Evolutionary conservation across 1,284 basidiomycete genomes (phyloP).

Genomic region (Moesziomyces antarcticus): DNA sequence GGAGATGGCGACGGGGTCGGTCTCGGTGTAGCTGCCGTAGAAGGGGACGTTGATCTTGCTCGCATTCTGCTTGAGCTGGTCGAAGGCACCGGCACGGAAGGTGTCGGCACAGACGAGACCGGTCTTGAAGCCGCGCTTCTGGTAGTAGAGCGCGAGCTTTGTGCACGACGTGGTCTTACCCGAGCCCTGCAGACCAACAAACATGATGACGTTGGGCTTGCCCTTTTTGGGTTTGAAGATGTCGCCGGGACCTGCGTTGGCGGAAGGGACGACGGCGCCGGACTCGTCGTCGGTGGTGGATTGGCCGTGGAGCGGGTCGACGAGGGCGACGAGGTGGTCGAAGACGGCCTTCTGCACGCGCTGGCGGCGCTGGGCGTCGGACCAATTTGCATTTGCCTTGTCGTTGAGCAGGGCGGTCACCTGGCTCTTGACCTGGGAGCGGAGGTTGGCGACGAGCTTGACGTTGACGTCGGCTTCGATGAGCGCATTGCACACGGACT

Average conservation of each 20-base stretch:
- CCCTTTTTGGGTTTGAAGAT: conserved; percentile 97
- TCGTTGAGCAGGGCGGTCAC: conserved; percentile 72
- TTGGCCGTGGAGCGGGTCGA: conserved; percentile 74
- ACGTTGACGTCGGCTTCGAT: conserved; percentile 99
- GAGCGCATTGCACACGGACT: conserved; percentile 92
- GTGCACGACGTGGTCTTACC: conserved; percentile 96
- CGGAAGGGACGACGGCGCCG: conserved; percentile 20
- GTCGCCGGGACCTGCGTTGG: conserved; percentile 42
- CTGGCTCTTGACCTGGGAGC: conserved; percentile 81
- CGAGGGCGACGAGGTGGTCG: conserved; percentile 92
- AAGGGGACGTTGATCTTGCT: conserved; percentile 99
- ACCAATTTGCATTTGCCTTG: conserved; percentile 54
- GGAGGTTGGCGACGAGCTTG: conserved; percentile 86
- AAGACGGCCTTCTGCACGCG: conserved; percentile 76
- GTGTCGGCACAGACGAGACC: conserved; percentile 99
- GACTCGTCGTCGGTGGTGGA: conserved; percentile 50
- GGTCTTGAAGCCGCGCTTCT: conserved; percentile 96
- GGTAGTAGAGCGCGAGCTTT: conserved; percentile 86
- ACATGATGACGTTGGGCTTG: conserved; percentile 93
- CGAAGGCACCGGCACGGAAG: conserved; percentile 98
- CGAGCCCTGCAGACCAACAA: conserved; percentile 77
- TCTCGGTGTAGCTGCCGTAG: conserved; percentile 98
- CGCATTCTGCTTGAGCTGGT: conserved; percentile 89
- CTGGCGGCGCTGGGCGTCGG: conserved; percentile 60
- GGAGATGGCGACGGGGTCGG: conserved; percentile 94